Evolutionary conservation across 345 rosid genomes (phyloP), one percentile per base, ranked within the genome.

Genomic region (Arabis hirsuta): DNA sequence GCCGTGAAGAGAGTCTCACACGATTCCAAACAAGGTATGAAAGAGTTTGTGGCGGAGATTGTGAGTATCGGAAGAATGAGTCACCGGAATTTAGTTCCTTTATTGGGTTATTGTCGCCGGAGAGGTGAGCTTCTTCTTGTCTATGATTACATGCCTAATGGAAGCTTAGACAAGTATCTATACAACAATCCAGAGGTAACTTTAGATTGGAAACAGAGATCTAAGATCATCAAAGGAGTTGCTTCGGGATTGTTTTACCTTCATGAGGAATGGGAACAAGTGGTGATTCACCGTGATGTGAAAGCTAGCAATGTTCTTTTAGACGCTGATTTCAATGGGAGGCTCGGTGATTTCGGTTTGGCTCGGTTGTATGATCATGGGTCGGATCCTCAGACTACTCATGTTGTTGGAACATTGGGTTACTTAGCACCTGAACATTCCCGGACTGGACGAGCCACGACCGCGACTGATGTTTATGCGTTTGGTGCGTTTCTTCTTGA

Each of bases 211-310:
- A 46, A 61, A 2, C 91, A 83, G 55, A 79, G 94, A 61, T 84
- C 71, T 26, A 67, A 64, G 8, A 76, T 86, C 31, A 81, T 86
- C 34, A 81, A 82, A 76, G 94, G 85, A 0, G 88, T 86, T 7
- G 91, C 90, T 4, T 72, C 84, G 0, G 91, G 82, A 5, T 70
- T 88, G 64, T 60, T 69, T n/a, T 86, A 88, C 31, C 79, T 86
- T 0, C 94, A 88, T 11, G 83, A 88, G 64, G 94, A 78, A 66
- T 88, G 90, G 87, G 89, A 86, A 22, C 87, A 86, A 51, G 85
- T 84, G 19, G 88, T 88, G 50, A 65, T 88, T 63, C 93, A 88
- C 38, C 82, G 90, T 34, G 93, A 86, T 55, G 81, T 86, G 0
- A 88, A 88, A 59, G 94, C 90, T 0, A 86, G 90, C 29, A 86